These are phyloP conservation scores for Clonostachys solani DNA, from an alignment of 2,329 filamentous ascomycete genomes.

Conservation along the genomic window DNA sequence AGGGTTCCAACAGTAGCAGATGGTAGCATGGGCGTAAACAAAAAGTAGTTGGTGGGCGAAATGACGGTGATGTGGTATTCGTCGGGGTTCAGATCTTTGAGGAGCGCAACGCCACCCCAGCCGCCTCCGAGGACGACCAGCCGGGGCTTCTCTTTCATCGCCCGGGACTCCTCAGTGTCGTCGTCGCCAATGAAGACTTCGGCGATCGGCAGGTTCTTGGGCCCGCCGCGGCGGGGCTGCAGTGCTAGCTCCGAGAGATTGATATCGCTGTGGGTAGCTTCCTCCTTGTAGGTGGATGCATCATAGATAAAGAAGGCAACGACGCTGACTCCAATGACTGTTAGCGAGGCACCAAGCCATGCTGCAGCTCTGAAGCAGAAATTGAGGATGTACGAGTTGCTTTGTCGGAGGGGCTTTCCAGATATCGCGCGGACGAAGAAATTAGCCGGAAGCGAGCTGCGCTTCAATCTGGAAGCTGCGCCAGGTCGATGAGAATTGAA, in stretches of 20 bases:
- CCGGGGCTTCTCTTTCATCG: conserved; percentile 82
- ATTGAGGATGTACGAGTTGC: conserved; percentile 42
- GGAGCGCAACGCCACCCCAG: conserved; percentile 87
- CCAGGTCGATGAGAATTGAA: conserved; percentile 1
- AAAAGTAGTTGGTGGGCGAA: conserved; percentile 91
- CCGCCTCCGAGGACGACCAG: conserved; percentile 90
- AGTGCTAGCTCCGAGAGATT: conserved; percentile 82
- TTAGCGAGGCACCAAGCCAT: conserved; percentile 65
- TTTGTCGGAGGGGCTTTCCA: conserved; percentile 46
- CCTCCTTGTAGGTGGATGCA: conserved; percentile 80
- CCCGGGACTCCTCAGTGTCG: conserved; percentile 65
- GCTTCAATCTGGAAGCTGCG: background rate
- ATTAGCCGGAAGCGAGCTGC: conserved; percentile 9
- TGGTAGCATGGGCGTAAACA: conserved; percentile 97
- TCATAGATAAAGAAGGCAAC: conserved; percentile 92
- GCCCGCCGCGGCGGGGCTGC: conserved; percentile 76
- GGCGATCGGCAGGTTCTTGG: conserved; percentile 91
- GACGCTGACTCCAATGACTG: conserved; percentile 64
- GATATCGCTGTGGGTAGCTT: conserved; percentile 64
- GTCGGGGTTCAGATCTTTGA: conserved; percentile 85
- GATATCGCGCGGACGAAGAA: conserved; percentile 37
- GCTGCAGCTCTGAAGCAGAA: conserved; percentile 65
- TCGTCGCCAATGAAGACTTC: conserved; percentile 87
- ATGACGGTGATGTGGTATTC: conserved; percentile 96
- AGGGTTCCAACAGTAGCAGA: conserved; percentile 95